Conservation (phyloP, 306 rosid species). For the Prunus armeniaca region DNA sequence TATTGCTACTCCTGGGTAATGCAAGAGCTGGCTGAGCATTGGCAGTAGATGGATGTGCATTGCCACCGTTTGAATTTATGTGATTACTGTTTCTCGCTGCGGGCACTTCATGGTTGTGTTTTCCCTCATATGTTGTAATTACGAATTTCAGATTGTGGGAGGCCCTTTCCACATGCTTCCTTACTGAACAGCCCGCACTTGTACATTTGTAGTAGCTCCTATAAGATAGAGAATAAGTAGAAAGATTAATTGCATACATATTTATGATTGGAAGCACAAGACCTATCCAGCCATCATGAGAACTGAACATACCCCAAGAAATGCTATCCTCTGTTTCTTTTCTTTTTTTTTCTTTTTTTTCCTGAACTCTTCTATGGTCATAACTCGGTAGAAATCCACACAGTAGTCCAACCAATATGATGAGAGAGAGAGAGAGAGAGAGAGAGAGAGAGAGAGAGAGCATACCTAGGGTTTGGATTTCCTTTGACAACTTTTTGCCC, state of each 20-base stretch:
- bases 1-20: slow-evolving; percentile 32
- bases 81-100: slow-evolving; percentile 66
- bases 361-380: slow-evolving; percentile 2
- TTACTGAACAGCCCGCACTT: slow-evolving; percentile 72
- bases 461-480: slow-evolving; percentile 91
- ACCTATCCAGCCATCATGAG: background rate
- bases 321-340: background rate
- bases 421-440: background rate
- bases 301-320: background rate
- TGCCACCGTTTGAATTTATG: slow-evolving; percentile 37
- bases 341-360: background rate
- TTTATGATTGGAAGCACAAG: background rate
- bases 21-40: slow-evolving; percentile 41
- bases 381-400: background rate
- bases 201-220: slow-evolving; percentile 99
- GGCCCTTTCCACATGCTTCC: slow-evolving; percentile 95
- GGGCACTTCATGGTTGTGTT: slow-evolving; percentile 83
- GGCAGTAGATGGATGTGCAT: slow-evolving; percentile 28
- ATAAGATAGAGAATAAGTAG: slow-evolving; percentile 12
- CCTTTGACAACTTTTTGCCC: slow-evolving; percentile 96
- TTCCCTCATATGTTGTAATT: slow-evolving; percentile 81
- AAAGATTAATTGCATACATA: slow-evolving; percentile 6
- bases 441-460: background rate
- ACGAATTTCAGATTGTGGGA: slow-evolving; percentile 70
- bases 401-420: background rate